Evolutionary conservation across 306 rosid genomes (phyloP), one percentile per base, ranked within the genome.

Genomic region (Citrullus amarus): DNA sequence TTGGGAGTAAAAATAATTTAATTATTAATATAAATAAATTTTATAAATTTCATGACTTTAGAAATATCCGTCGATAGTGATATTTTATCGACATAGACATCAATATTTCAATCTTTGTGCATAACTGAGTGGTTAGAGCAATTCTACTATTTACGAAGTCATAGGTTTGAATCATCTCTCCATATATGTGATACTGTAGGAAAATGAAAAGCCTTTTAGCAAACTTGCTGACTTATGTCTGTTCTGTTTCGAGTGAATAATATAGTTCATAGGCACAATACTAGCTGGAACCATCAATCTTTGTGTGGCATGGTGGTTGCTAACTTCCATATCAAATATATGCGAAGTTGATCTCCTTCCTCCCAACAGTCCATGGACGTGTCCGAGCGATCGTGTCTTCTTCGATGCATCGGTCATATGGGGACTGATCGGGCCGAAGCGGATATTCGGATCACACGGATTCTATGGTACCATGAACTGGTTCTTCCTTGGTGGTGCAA

Each of bases 341-440:
- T 85, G 87, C 28, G 67, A 69, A 13, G 68, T 17, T 16, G 75
- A 73, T 0, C 46, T 79, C 48, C 81, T 85, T 51, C 85, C 80
- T 36, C 63, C 81, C 16, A 82, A 63, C 17, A 85, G 87, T 58
- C 85, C 83, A 3, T 85, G 87, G 87, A 85, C 87, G 5, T 85
- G 85, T 56, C 83, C 85, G 0, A 16, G 53, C 15, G 85, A 85
- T 15, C 53, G 68, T 0, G 87, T 85, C 38, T 85, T 85, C 79
- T 85, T 81, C 58, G 79, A 70, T 30, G 83, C 85, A 1, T 85
- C 87, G 0, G 83, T 85, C 2, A 79, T 85, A 22, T 85, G 85
- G 87, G 87, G 85, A 9, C 59, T 85, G 18, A 80, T 85, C 4
- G 87, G 87, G 16, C 83, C 87, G 0, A 79, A 4, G 58, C 60